Percentiles rank a stretch among this genome's conserved stretches.
phyloP scores from a whole-genome alignment of 257 asterid genomes.

The Paulownia fortunei region DNA sequence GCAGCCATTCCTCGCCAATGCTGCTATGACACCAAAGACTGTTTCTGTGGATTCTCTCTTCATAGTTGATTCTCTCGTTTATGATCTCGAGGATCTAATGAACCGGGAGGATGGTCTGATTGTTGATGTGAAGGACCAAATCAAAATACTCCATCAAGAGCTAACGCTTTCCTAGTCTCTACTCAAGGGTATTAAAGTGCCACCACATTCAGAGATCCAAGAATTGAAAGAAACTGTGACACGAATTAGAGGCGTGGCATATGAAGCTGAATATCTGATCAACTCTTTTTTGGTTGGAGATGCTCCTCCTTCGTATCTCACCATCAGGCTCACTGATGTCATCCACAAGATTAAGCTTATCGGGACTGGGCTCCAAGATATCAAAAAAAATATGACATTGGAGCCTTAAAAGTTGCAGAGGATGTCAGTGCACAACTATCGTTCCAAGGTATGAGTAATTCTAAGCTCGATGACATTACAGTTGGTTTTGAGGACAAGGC shows the following conservation, averaged over 20 bases:
- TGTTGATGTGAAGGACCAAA: conserved; percentile 20
- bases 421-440: not conserved
- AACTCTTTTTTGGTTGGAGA: conserved; percentile 20
- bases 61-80: conserved; percentile 29
- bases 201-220: not conserved
- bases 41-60: not conserved
- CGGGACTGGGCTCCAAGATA: not conserved
- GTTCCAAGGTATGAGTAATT: not conserved
- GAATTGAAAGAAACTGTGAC: conserved; percentile 1
- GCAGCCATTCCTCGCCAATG: not conserved
- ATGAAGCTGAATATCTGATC: conserved; percentile 34
- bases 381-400: not conserved
- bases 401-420: not conserved
- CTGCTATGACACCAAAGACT: not conserved
- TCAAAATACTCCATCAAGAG: not conserved
- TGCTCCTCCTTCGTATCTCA: conserved; percentile 20
- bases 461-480: not conserved
- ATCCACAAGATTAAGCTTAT: not conserved
- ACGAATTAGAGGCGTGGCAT: conserved; percentile 31
- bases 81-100: conserved; percentile 19
- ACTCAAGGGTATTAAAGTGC: conserved; percentile 3
- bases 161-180: not conserved
- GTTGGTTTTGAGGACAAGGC: conserved; percentile 14
- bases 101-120: not conserved
- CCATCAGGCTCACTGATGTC: not conserved